Evolutionary conservation across 495 filamentous ascomycete genomes (phyloP).

Genomic region (Aspergillus leporis): DNA sequence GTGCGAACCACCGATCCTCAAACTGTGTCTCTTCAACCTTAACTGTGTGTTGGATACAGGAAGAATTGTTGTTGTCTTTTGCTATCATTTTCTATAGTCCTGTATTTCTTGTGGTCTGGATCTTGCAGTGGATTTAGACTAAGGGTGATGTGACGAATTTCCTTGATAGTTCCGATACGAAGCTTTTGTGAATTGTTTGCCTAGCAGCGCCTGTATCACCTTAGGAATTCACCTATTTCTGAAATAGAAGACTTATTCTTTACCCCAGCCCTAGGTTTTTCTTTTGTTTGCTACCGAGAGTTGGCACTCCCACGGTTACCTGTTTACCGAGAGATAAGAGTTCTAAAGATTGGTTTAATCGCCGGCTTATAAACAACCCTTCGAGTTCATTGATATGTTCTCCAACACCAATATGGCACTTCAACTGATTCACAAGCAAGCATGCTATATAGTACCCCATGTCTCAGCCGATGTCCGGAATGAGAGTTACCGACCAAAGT

Average conservation of each 20-base stretch:
- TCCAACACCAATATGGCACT: too few relatives aligned
- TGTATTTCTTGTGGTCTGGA: slow-evolving; percentile 9
- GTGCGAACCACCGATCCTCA: neutral
- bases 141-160: slow-evolving; percentile 12
- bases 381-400: too few relatives aligned
- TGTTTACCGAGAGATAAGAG: too few relatives aligned
- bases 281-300: too few relatives aligned
- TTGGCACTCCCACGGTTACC: too few relatives aligned
- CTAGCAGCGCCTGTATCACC: neutral
- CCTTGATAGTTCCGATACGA: slow-evolving; percentile 7
- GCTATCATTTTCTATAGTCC: slow-evolving; percentile 11
- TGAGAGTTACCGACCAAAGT: too few relatives aligned
- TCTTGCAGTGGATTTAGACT: slow-evolving; percentile 4
- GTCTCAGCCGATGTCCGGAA: too few relatives aligned
- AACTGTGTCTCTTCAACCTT: slow-evolving; percentile 11
- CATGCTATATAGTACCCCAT: too few relatives aligned
- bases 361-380: too few relatives aligned
- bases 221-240: slow-evolving; percentile 1
- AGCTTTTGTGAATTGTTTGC: slow-evolving; percentile 3
- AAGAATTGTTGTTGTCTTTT: slow-evolving; percentile 19
- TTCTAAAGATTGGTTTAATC: too few relatives aligned
- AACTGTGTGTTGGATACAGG: slow-evolving; percentile 24
- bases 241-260: slow-evolving; percentile 3
- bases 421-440: too few relatives aligned
- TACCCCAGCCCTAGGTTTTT: too few relatives aligned